Percentiles rank a stretch among this genome's conserved stretches.
Evolutionary conservation across 2,329 filamentous ascomycete genomes (phyloP).

Genomic region (Colletotrichum noveboracense): DNA sequence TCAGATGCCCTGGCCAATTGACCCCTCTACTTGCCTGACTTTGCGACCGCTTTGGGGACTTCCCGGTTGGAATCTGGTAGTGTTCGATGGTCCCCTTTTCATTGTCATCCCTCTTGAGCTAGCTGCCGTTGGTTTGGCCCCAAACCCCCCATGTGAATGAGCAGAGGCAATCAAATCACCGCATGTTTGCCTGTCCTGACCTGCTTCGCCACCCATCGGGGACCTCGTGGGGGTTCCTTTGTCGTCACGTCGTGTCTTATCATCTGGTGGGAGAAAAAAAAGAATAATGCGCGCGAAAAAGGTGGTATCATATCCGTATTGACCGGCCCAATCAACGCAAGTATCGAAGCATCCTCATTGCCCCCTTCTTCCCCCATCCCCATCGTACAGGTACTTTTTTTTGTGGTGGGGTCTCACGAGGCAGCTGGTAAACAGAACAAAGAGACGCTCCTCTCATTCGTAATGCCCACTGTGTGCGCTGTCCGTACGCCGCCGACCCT

Average conservation of each 20-base stretch:
- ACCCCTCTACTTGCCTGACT: background rate
- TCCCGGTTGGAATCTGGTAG: background rate
- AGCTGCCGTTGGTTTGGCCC: background rate
- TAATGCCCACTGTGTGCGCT: background rate
- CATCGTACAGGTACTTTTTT: slow-evolving; percentile 15
- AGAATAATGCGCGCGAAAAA: background rate
- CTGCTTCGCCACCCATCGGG: background rate
- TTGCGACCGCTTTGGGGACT: slow-evolving; percentile 5
- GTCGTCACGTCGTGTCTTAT: background rate
- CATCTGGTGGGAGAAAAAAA: background rate
- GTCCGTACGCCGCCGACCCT: background rate
- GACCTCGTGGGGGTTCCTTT: background rate
- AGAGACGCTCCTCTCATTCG: background rate
- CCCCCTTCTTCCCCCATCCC: background rate
- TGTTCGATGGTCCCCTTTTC: background rate
- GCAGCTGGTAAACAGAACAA: background rate
- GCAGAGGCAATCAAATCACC: background rate
- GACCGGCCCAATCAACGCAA: background rate
- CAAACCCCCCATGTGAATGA: background rate
- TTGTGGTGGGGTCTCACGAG: background rate
- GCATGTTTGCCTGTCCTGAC: background rate
- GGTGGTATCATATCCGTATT: slow-evolving; percentile 14
- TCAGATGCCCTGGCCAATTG: background rate
- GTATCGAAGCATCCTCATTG: background rate
- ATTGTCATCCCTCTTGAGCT: background rate